A percentile compares a stretch with the other conserved stretches of the same genome.
These are phyloP conservation scores for Raffaelea albimanens DNA, from an alignment of 2,329 filamentous ascomycete species.

Conservation along the genomic window DNA sequence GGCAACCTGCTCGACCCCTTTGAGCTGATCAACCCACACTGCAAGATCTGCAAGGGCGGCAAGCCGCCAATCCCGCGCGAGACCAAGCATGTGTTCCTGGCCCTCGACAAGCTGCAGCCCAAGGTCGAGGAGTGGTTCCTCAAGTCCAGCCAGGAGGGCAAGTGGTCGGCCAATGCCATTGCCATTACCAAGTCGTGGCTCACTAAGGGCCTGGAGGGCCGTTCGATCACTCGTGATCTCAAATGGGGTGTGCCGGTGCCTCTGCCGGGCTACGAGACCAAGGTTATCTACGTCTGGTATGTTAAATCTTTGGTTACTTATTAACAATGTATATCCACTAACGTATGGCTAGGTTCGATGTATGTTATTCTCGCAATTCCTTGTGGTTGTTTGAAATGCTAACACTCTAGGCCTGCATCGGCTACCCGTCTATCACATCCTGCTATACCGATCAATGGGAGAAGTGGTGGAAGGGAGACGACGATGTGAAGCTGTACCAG, in stretches of 20 bases:
- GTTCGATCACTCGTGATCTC: slow-evolving; percentile 85
- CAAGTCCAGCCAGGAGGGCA: slow-evolving; percentile 62
- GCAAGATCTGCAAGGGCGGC: slow-evolving; percentile 96
- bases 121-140: slow-evolving; percentile 70
- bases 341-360: slow-evolving; percentile 6
- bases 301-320: background rate
- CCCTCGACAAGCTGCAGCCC: slow-evolving; percentile 72
- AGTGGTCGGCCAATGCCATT: slow-evolving; percentile 66
- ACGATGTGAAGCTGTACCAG: slow-evolving; percentile 82
- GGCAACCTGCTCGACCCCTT: slow-evolving; percentile 63
- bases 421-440: slow-evolving; percentile 90
- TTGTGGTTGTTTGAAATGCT: background rate
- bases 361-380: background rate
- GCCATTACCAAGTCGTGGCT: slow-evolving; percentile 75
- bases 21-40: slow-evolving; percentile 72
- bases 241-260: slow-evolving; percentile 70
- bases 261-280: slow-evolving; percentile 41
- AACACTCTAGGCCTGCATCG: slow-evolving; percentile 66
- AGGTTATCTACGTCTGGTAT: slow-evolving; percentile 71
- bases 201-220: slow-evolving; percentile 71
- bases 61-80: slow-evolving; percentile 64
- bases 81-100: slow-evolving; percentile 88
- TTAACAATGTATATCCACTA: background rate
- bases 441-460: slow-evolving; percentile 79
- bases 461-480: slow-evolving; percentile 70